A percentile compares a stretch with the other conserved stretches of the same genome.
phyloP scores from a whole-genome alignment of 805 yeast genomes.

The Zygotorulaspora danielsina region DNA sequence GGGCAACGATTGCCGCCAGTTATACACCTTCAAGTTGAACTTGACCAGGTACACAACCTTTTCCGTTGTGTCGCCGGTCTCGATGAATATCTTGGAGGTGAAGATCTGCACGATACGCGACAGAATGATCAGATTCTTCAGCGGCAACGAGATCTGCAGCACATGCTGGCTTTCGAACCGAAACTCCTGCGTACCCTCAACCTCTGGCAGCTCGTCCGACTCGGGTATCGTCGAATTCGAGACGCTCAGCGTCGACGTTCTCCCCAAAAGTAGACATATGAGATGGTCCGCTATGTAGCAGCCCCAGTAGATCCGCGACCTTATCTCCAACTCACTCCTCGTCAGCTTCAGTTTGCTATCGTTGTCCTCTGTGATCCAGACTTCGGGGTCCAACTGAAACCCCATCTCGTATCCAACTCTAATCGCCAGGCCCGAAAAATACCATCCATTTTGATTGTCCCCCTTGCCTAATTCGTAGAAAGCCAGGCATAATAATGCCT shows the following conservation, averaged over 20 bases:
- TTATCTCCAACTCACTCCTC: slow-evolving; percentile 51
- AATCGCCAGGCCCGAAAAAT: slow-evolving; percentile 57
- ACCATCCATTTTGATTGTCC: slow-evolving; percentile 56
- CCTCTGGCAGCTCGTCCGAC: slow-evolving; percentile 54
- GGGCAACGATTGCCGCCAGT: slow-evolving; percentile 51
- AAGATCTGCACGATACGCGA: slow-evolving; percentile 39
- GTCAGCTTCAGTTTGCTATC: slow-evolving; percentile 36
- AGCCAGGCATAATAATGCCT: slow-evolving; percentile 54
- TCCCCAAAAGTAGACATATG: slow-evolving; percentile 53
- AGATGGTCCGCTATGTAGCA: slow-evolving; percentile 61
- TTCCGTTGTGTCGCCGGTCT: slow-evolving; percentile 32
- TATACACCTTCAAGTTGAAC: slow-evolving; percentile 47
- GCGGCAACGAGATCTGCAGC: slow-evolving; percentile 33
- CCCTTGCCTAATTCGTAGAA: slow-evolving; percentile 61
- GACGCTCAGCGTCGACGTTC: slow-evolving; percentile 52
- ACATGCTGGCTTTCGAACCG: slow-evolving; percentile 37
- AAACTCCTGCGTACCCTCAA: slow-evolving; percentile 59
- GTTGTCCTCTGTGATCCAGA: slow-evolving; percentile 45
- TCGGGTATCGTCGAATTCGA: slow-evolving; percentile 59
- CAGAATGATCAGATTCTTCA: slow-evolving; percentile 43
- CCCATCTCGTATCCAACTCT: slow-evolving; percentile 65
- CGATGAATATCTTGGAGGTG: slow-evolving; percentile 35
- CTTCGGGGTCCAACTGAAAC: slow-evolving; percentile 56
- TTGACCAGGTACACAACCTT: slow-evolving; percentile 38
- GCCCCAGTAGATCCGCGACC: slow-evolving; percentile 65